Evolutionary conservation across 768 basidiomycete genomes (phyloP).

Genomic region (Nevesoporus exiguus): DNA sequence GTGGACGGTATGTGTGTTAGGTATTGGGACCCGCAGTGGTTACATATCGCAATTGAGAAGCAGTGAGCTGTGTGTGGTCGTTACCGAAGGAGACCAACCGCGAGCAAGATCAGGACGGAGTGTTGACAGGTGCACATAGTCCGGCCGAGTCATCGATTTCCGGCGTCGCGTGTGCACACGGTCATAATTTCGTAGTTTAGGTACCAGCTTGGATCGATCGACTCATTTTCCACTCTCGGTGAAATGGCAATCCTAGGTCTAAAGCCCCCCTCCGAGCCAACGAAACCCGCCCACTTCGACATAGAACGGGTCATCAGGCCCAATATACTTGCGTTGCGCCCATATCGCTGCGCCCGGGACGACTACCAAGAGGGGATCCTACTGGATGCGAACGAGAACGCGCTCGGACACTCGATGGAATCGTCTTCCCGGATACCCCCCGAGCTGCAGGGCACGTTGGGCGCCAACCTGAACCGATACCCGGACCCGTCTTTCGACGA

Average conservation of each 20-base stretch:
- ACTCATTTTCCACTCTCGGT: not conserved
- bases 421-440: conserved; percentile 28
- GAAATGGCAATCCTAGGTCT: conserved; percentile 69
- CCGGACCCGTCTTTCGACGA: conserved; percentile 84
- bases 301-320: conserved; percentile 85
- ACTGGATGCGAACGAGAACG: conserved; percentile 97
- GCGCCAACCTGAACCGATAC: conserved; percentile 79
- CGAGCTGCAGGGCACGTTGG: conserved; percentile 38
- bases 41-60: too few relatives aligned
- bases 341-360: conserved; percentile 94
- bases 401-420: conserved; percentile 81
- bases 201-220: not conserved
- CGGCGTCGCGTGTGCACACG: too few relatives aligned
- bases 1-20: too few relatives aligned
- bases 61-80: too few relatives aligned
- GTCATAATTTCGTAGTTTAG: too few relatives aligned
- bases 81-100: too few relatives aligned
- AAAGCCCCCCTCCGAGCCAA: conserved; percentile 37
- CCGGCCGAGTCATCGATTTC: too few relatives aligned
- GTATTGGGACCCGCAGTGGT: too few relatives aligned
- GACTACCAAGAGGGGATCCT: conserved; percentile 91
- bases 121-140: too few relatives aligned
- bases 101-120: too few relatives aligned
- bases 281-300: conserved; percentile 75
- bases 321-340: conserved; percentile 87